These are phyloP conservation scores for Rugonectria rugulosa DNA, from an alignment of 2,329 filamentous ascomycete species.

Conservation along the genomic window DNA sequence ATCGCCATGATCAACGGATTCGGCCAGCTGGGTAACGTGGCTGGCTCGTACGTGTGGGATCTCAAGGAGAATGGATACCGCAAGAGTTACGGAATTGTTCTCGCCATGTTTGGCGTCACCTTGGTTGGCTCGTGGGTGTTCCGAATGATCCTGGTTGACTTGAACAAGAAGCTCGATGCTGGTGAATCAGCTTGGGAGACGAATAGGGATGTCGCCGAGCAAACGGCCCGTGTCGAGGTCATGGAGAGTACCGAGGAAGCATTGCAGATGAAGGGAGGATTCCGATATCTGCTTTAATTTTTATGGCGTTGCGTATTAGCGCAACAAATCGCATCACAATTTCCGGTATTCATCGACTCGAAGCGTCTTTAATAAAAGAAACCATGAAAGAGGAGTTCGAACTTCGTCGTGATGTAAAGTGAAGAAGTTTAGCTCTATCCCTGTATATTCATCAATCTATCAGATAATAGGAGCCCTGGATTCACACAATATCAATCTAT, in stretches of 20 bases:
- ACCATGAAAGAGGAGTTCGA: too few relatives aligned
- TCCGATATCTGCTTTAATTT: constrained; percentile 54
- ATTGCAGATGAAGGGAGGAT: constrained; percentile 54
- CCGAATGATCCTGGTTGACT: constrained; percentile 52
- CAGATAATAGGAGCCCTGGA: too few relatives aligned
- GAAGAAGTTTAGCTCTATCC: too few relatives aligned
- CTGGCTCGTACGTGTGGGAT: constrained; percentile 70
- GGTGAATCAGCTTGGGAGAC: constrained; percentile 50
- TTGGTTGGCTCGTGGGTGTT: constrained; percentile 60
- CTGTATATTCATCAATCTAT: too few relatives aligned
- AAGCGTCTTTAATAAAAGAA: too few relatives aligned
- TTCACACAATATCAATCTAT: too few relatives aligned
- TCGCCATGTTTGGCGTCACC: constrained; percentile 69
- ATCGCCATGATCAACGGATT: constrained; percentile 68
- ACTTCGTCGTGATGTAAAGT: too few relatives aligned
- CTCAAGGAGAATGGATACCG: constrained; percentile 67
- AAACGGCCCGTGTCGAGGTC: constrained; percentile 49
- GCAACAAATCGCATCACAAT: too few relatives aligned
- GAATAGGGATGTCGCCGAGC: constrained; percentile 47
- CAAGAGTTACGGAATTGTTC: constrained; percentile 70
- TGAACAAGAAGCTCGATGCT: constrained; percentile 58
- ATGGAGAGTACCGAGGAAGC: constrained; percentile 54
- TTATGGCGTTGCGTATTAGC: not conserved
- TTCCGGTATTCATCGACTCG: too few relatives aligned
- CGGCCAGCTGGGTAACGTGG: constrained; percentile 65